These are phyloP conservation scores for Schizosaccharomyces cryophilus DNA, from an alignment of 805 yeast species.

Conservation along the genomic window DNA sequence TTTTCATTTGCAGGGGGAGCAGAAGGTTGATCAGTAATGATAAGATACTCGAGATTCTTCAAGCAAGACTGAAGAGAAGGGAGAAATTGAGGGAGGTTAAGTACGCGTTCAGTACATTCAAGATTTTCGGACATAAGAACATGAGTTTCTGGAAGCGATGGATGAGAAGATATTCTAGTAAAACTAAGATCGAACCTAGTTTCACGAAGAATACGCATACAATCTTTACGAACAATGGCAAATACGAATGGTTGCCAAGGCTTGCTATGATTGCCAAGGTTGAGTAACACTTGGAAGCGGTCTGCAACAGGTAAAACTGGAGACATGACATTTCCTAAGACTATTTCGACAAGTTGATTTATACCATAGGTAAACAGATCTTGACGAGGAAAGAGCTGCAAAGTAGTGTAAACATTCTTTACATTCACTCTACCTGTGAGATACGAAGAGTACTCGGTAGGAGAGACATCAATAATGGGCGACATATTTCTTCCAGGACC, in stretches of 20 bases:
- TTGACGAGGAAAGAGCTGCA: constrained; percentile 68
- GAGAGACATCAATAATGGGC: not conserved
- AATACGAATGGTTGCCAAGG: constrained; percentile 45
- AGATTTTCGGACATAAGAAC: constrained; percentile 76
- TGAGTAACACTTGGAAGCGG: not conserved
- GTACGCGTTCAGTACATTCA: constrained; percentile 49
- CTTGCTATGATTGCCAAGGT: not conserved
- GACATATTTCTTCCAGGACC: not conserved
- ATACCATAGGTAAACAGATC: not conserved
- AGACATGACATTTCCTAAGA: not conserved
- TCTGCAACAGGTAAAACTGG: not conserved
- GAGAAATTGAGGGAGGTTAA: constrained; percentile 21
- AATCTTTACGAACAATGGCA: constrained; percentile 63
- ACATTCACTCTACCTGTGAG: constrained; percentile 13
- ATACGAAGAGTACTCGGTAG: not conserved
- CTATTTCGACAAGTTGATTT: not conserved
- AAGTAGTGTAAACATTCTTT: constrained; percentile 89
- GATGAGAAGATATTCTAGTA: constrained; percentile 55
- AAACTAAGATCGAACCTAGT: constrained; percentile 61
- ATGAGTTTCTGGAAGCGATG: constrained; percentile 42
- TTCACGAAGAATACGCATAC: constrained; percentile 54
- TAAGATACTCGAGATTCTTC: constrained; percentile 35
- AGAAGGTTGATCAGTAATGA: constrained; percentile 65
- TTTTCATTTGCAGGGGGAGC: constrained; percentile 29
- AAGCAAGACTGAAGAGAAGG: constrained; percentile 22